A percentile compares a stretch with the other conserved stretches of the same genome.
Conservation (phyloP, 352 stramenopile genomes). For the Thalassiosira exigua region DNA sequence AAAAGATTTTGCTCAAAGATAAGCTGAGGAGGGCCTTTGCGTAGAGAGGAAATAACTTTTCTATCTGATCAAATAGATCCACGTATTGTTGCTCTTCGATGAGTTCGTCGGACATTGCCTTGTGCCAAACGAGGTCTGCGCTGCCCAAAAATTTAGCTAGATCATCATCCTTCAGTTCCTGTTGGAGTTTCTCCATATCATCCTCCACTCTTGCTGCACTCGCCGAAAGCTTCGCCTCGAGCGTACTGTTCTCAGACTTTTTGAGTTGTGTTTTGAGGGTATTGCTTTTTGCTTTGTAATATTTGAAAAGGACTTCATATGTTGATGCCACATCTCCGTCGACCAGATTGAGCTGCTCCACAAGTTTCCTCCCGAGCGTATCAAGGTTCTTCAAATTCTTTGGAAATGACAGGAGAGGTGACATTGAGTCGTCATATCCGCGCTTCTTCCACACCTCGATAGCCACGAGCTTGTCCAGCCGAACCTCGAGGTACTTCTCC, state of each 20-base stretch:
- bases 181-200: not conserved
- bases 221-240: not conserved
- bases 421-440: not conserved
- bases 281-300: not conserved
- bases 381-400: not conserved
- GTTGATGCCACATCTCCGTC: not conserved
- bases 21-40: not conserved
- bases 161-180: not conserved
- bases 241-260: not conserved
- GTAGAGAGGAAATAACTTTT: not conserved
- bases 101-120: not conserved
- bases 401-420: not conserved
- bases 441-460: not conserved
- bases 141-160: not conserved
- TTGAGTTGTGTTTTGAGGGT: not conserved
- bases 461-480: not conserved
- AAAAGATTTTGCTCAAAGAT: not conserved
- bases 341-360: not conserved
- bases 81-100: not conserved
- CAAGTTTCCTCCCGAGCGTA: not conserved
- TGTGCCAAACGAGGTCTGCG: not conserved
- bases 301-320: not conserved
- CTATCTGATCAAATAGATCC: not conserved
- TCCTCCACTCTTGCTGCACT: not conserved
- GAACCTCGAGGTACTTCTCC: not conserved